Evolutionary conservation across 345 rosid genomes (phyloP).

Genomic region (Eucalyptus marginata): DNA sequence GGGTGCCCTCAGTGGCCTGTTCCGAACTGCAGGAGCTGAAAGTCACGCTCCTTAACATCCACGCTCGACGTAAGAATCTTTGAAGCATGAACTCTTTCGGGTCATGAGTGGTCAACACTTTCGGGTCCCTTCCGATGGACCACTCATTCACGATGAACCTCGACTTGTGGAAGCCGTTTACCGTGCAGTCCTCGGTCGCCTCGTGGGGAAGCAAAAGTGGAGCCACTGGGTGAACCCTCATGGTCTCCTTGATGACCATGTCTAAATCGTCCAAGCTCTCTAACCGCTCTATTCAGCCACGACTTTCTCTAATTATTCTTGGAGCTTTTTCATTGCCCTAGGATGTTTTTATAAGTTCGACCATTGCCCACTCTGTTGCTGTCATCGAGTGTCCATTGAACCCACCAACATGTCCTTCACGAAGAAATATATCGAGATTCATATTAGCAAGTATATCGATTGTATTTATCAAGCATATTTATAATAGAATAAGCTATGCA

Average conservation of each 20-base stretch:
- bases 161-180: conserved; percentile 10
- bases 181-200: conserved; percentile 8
- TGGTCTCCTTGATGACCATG: conserved; percentile 34
- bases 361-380: conserved; percentile 13
- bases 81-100: conserved; percentile 23
- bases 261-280: conserved; percentile 7
- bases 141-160: conserved; percentile 14
- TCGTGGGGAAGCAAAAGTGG: conserved; percentile 20
- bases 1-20: conserved; percentile 27
- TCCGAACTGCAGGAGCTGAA: conserved; percentile 35
- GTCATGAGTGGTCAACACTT: conserved; percentile 4
- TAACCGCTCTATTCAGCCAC: conserved; percentile 19
- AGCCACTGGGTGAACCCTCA: conserved; percentile 27
- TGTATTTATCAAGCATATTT: neutral
- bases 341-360: conserved; percentile 22
- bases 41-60: conserved; percentile 20
- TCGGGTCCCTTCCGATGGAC: conserved; percentile 30
- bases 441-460: neutral
- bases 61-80: conserved; percentile 11
- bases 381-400: conserved; percentile 15
- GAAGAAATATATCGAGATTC: neutral
- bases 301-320: conserved; percentile 11
- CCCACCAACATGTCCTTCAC: conserved; percentile 14
- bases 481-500: neutral
- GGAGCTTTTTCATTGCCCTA: conserved; percentile 11